These are phyloP conservation scores for Coemansia sp. DNA, from an alignment of 192 early-diverging fungal genomes.

Conservation along the genomic window DNA sequence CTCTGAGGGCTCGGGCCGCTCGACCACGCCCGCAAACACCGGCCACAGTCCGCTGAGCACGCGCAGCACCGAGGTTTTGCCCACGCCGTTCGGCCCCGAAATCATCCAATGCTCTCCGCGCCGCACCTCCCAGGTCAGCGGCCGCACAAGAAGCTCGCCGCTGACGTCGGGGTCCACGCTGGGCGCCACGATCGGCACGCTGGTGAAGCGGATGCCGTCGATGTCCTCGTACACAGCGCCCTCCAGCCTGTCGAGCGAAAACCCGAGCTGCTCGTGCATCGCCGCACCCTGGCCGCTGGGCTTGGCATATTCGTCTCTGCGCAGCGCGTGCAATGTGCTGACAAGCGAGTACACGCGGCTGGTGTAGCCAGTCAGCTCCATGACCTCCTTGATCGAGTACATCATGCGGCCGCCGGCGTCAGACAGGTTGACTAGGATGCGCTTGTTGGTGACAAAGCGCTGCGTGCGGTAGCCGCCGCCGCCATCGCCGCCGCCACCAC, in stretches of 20 bases:
- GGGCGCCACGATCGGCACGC: conserved; percentile 92
- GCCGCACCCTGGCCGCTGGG: neutral
- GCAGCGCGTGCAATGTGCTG: conserved; percentile 76
- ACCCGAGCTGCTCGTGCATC: conserved; percentile 3
- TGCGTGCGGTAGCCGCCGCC: conserved; percentile 60
- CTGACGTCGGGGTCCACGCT: conserved; percentile 42
- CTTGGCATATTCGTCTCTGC: conserved; percentile 55
- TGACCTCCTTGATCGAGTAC: conserved; percentile 92
- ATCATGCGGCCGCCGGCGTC: conserved; percentile 97
- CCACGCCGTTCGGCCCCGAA: conserved; percentile 92
- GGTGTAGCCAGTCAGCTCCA: conserved; percentile 88
- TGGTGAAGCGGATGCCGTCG: conserved; percentile 75
- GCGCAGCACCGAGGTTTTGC: conserved; percentile 89
- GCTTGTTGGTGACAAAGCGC: conserved; percentile 88
- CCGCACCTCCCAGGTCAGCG: conserved; percentile 80
- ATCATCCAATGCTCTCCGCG: conserved; percentile 93
- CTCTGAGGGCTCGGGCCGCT: conserved; percentile 69
- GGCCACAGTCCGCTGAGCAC: conserved; percentile 98
- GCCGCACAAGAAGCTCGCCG: conserved; percentile 86
- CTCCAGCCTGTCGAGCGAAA: conserved; percentile 15
- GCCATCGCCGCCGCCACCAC: conserved; percentile 6
- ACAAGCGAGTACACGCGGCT: conserved; percentile 82
- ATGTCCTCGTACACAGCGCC: conserved; percentile 43
- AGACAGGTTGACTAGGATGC: conserved; percentile 81
- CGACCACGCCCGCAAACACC: conserved; percentile 74